Conservation (phyloP, 2,329 filamentous ascomycete species). For the Neonectria punicea region DNA sequence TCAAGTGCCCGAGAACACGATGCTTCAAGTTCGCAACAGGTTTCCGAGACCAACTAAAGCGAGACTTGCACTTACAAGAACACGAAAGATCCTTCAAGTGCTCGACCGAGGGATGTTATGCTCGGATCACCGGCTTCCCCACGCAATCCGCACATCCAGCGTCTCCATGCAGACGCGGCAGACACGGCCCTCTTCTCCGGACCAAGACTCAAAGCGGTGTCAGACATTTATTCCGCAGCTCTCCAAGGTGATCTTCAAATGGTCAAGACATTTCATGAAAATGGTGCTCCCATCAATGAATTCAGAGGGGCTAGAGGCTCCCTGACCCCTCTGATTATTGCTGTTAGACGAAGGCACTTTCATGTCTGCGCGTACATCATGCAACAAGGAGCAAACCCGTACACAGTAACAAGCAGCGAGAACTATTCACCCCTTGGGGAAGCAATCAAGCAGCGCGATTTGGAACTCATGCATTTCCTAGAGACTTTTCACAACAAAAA, state of each 20-base stretch:
- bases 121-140: neutral
- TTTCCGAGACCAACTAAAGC: neutral
- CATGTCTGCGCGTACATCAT: neutral
- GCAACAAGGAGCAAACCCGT: neutral
- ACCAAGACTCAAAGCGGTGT: neutral
- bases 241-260: neutral
- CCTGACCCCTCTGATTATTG: neutral
- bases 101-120: neutral
- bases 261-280: neutral
- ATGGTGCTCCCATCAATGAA: neutral
- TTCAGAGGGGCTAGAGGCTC: accelerated
- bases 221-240: neutral
- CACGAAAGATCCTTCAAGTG: neutral
- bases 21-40: neutral
- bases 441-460: neutral
- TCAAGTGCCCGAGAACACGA: neutral
- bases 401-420: accelerated
- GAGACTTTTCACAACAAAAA: neutral
- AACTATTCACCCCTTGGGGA: neutral
- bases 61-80: neutral
- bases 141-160: neutral
- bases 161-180: neutral
- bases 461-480: neutral
- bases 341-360: neutral
- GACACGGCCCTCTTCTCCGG: neutral